Percentiles rank a stretch among this genome's conserved stretches.
These are phyloP conservation scores for Clathrospora elynae DNA, from an alignment of 2,329 filamentous ascomycete genomes.

Conservation along the genomic window DNA sequence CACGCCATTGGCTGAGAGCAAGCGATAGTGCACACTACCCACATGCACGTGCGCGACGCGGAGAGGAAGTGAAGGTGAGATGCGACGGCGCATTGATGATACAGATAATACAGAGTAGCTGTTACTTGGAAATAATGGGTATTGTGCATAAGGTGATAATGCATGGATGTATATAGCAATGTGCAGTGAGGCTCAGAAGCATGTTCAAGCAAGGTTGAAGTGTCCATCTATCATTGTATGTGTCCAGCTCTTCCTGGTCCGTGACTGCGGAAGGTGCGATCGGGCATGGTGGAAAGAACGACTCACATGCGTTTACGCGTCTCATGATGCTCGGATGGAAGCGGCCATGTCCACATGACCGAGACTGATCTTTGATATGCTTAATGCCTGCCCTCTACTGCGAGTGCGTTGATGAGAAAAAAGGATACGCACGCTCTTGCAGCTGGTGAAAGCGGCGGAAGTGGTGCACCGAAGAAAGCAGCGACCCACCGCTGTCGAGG, in stretches of 20 bases:
- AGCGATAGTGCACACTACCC: background rate
- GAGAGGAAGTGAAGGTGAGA: conserved; percentile 5
- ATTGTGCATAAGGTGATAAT: background rate
- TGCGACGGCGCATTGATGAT: background rate
- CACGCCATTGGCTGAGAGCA: background rate
- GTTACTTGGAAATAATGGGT: background rate
- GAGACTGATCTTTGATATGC: too few relatives aligned
- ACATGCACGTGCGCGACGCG: background rate
- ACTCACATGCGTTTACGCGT: background rate
- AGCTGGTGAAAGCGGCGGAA: conserved; percentile 1
- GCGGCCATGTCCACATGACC: too few relatives aligned
- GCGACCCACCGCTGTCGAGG: background rate
- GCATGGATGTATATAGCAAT: background rate
- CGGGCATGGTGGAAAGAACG: background rate
- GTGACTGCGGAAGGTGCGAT: too few relatives aligned
- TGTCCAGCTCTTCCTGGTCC: background rate
- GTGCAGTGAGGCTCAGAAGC: background rate
- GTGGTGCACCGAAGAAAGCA: conserved; percentile 1
- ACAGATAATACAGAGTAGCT: background rate
- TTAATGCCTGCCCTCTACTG: too few relatives aligned
- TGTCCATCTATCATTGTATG: too few relatives aligned
- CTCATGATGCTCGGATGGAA: too few relatives aligned
- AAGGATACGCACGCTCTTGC: background rate
- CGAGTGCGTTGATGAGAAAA: too few relatives aligned
- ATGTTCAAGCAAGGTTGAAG: too few relatives aligned